Percentiles rank a stretch among this genome's conserved stretches.
Evolutionary conservation across 2,329 filamentous ascomycete genomes (phyloP).

Genomic region (Aspergillus fijiensis): DNA sequence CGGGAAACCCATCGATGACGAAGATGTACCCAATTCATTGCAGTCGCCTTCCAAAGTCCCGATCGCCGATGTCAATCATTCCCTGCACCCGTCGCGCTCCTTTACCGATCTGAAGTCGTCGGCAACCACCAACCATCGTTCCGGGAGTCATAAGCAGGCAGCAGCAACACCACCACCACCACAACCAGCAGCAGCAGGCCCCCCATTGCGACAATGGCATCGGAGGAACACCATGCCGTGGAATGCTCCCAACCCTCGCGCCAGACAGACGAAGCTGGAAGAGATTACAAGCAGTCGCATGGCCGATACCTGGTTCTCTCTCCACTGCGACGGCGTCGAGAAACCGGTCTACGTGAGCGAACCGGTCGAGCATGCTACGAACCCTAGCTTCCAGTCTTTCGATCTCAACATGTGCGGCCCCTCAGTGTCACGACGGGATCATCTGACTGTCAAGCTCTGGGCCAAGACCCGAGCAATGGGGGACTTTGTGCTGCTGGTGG

Average conservation of each 20-base stretch:
- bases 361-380: slow-evolving; percentile 74
- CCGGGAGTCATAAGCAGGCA: slow-evolving; percentile 9
- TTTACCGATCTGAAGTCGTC: slow-evolving; percentile 53
- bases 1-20: slow-evolving; percentile 70
- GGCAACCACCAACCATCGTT: slow-evolving; percentile 1
- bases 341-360: slow-evolving; percentile 92
- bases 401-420: slow-evolving; percentile 67
- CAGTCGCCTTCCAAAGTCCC: slow-evolving; percentile 68
- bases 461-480: slow-evolving; percentile 56
- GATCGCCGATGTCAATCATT: slow-evolving; percentile 50
- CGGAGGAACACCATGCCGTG: slow-evolving; percentile 64
- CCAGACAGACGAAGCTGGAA: slow-evolving; percentile 73
- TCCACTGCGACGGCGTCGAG: slow-evolving; percentile 66
- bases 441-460: slow-evolving; percentile 73
- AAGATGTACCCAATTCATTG: slow-evolving; percentile 66
- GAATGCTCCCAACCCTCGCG: slow-evolving; percentile 58
- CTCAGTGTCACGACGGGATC: slow-evolving; percentile 63
- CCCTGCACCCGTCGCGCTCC: slow-evolving; percentile 58
- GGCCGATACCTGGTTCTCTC: slow-evolving; percentile 84
- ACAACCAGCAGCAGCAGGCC: slow-evolving; percentile 3
- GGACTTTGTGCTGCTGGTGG: slow-evolving; percentile 65
- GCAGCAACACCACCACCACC: slow-evolving; percentile 13
- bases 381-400: slow-evolving; percentile 86
- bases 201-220: slow-evolving; percentile 31
- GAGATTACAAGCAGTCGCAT: slow-evolving; percentile 68